These are phyloP conservation scores for Croton setiger DNA, from an alignment of 441 rosid species.

Conservation along the genomic window DNA sequence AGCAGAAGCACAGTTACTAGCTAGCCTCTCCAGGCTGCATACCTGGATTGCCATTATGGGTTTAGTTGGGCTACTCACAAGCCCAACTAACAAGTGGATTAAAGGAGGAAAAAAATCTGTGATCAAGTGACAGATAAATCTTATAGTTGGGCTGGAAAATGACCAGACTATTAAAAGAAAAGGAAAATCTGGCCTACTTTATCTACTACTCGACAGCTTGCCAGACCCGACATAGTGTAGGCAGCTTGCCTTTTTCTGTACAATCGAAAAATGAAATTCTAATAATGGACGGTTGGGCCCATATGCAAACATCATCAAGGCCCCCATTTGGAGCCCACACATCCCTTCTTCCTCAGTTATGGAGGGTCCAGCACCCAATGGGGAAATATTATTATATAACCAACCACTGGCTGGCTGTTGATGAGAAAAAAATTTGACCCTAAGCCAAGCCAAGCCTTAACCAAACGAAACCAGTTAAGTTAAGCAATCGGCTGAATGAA, in stretches of 20 bases:
- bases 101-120: background rate
- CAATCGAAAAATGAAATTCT: background rate
- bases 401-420: conserved; percentile 2
- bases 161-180: conserved; percentile 1
- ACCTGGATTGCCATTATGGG: background rate
- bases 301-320: background rate
- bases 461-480: background rate
- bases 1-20: no score
- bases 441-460: background rate
- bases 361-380: conserved; percentile 11
- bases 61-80: background rate
- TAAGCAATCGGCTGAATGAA: conserved; percentile 11
- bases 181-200: conserved; percentile 12
- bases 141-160: conserved; percentile 2
- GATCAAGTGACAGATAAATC: no score
- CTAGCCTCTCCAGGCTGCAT: background rate
- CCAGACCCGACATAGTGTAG: conserved; percentile 27
- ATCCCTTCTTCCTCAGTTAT: background rate
- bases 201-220: conserved; percentile 16
- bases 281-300: conserved; percentile 23
- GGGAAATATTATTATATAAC: background rate
- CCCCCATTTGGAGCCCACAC: conserved; percentile 7
- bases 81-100: background rate
- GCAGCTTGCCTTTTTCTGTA: conserved; percentile 22
- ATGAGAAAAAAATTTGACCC: conserved; percentile 17